Percentiles rank a stretch among this genome's conserved stretches.
Conservation (phyloP, 306 rosid species). For the Casuarina glauca region DNA sequence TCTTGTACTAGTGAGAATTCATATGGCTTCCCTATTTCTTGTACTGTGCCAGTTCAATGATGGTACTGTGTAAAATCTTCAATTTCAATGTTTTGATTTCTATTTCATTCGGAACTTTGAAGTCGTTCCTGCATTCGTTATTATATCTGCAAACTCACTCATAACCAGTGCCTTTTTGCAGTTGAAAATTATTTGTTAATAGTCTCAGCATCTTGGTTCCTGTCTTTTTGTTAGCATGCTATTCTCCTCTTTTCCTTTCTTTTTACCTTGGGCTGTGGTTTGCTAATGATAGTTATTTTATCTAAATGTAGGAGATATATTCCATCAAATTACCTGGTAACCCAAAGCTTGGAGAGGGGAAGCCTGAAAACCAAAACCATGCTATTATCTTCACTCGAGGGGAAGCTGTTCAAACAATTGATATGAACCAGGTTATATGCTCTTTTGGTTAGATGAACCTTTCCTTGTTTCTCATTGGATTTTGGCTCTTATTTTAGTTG, state of each 20-base stretch:
- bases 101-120: not conserved
- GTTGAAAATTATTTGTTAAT: not conserved
- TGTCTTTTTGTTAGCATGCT: not conserved
- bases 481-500: not conserved
- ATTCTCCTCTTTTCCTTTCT: not conserved
- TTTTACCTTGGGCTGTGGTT: not conserved
- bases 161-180: not conserved
- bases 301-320: slow-evolving; percentile 66
- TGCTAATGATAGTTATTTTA: not conserved
- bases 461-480: not conserved
- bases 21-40: not conserved
- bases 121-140: not conserved
- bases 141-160: not conserved
- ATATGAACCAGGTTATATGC: slow-evolving; percentile 87
- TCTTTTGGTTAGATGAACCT: not conserved
- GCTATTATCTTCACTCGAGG: slow-evolving; percentile 97
- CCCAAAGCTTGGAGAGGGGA: slow-evolving; percentile 99
- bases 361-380: slow-evolving; percentile 99
- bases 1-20: not conserved
- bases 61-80: not conserved
- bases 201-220: not conserved
- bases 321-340: slow-evolving; percentile 96
- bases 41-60: not conserved
- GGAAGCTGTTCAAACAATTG: slow-evolving; percentile 96
- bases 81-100: not conserved